phyloP scores from a whole-genome alignment of 495 filamentous ascomycete species.

The Penicillium riverlandense region DNA sequence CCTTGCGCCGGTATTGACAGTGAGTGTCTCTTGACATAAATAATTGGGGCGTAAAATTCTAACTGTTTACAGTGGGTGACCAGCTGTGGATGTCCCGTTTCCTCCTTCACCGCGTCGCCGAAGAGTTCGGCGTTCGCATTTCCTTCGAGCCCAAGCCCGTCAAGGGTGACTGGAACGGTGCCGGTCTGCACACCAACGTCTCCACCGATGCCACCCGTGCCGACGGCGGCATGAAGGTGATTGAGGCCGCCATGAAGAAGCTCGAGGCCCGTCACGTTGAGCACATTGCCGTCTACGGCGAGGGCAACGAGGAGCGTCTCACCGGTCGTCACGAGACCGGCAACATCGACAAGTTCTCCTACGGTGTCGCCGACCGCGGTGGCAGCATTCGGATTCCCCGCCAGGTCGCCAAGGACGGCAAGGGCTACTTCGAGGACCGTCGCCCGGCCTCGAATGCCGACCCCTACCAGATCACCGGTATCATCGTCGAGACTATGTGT shows the following conservation, averaged over 20 bases:
- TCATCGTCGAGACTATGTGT: slow-evolving; percentile 73
- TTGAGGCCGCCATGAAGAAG: slow-evolving; percentile 81
- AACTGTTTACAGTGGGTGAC: slow-evolving; percentile 65
- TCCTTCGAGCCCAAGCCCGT: slow-evolving; percentile 98
- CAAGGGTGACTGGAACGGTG: slow-evolving; percentile 98
- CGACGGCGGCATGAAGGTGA: slow-evolving; percentile 90
- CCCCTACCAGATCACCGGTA: slow-evolving; percentile 93
- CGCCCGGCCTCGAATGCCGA: slow-evolving; percentile 92
- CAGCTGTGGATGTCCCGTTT: slow-evolving; percentile 97
- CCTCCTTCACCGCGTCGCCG: slow-evolving; percentile 91
- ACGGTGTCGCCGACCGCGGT: slow-evolving; percentile 94
- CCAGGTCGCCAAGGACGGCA: slow-evolving; percentile 82
- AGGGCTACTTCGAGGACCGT: slow-evolving; percentile 97
- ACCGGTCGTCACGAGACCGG: slow-evolving; percentile 96
- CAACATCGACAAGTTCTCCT: slow-evolving; percentile 87
- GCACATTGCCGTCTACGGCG: slow-evolving; percentile 96
- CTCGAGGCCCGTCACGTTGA: slow-evolving; percentile 83
- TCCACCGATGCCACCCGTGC: slow-evolving; percentile 79
- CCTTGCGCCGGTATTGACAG: slow-evolving; percentile 85
- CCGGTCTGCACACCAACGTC: slow-evolving; percentile 96
- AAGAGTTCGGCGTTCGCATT: slow-evolving; percentile 95
- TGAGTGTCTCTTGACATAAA: slow-evolving; percentile 30
- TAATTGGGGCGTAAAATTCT: background rate
- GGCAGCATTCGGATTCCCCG: slow-evolving; percentile 90
- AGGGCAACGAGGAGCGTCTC: slow-evolving; percentile 86